Percentiles rank a stretch among this genome's conserved stretches.
Conservation (phyloP, 257 asterid genomes). For the Fraxinus americana region DNA sequence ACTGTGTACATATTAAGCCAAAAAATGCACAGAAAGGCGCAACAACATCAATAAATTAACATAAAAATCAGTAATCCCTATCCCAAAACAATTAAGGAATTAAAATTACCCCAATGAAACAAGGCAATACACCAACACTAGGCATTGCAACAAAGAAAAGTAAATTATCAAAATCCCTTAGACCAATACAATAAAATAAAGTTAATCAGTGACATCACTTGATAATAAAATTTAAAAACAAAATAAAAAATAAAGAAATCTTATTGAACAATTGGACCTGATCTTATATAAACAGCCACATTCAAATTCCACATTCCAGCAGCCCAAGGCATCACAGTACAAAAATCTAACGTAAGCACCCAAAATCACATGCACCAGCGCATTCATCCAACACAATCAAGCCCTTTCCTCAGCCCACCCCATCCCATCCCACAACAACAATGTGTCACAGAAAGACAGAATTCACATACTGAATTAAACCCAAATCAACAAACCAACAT, state of each 20-base stretch:
- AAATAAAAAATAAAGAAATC: not conserved
- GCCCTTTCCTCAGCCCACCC: conserved; percentile 21
- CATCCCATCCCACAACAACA: not conserved
- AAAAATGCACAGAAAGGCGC: not conserved
- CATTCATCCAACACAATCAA: conserved; percentile 21
- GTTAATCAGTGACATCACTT: conserved; percentile 6
- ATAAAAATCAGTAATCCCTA: not conserved
- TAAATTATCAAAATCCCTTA: not conserved
- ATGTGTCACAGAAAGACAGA: conserved; percentile 18
- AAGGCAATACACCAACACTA: not conserved
- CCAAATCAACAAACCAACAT: conserved; percentile 20
- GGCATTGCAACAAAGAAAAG: conserved; percentile 7
- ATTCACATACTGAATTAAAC: conserved; percentile 4
- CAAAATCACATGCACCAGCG: conserved; percentile 15
- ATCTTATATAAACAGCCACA: conserved; percentile 9
- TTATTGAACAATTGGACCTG: conserved; percentile 1
- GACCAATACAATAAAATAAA: conserved; percentile 3
- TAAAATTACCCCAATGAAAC: not conserved
- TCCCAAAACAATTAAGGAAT: not conserved
- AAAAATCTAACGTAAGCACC: conserved; percentile 18
- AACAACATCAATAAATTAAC: not conserved
- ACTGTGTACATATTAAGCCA: not conserved
- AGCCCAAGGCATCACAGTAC: conserved; percentile 17
- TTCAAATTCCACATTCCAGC: conserved; percentile 2
- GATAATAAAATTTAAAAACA: not conserved